These are phyloP conservation scores for Corrigiola litoralis DNA, from an alignment of 179 eudicot genomes.

Conservation along the genomic window DNA sequence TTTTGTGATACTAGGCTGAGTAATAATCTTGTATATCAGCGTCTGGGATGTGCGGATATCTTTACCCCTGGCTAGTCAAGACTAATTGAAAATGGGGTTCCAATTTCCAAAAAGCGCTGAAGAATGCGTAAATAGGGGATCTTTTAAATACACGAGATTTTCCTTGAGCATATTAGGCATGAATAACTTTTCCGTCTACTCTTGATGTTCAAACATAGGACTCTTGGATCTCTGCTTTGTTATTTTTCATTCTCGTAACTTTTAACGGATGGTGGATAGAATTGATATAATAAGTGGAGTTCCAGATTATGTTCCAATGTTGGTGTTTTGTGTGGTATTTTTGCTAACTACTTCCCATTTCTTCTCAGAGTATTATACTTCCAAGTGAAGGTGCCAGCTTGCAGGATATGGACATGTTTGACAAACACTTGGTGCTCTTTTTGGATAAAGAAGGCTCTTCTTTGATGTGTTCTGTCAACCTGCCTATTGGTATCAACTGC, in stretches of 20 bases:
- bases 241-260: neutral
- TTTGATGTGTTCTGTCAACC: slow-evolving; percentile 58
- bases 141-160: neutral
- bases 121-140: too few relatives aligned
- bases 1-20: too few relatives aligned
- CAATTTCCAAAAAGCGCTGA: too few relatives aligned
- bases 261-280: neutral
- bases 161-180: neutral
- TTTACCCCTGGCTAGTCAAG: too few relatives aligned
- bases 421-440: slow-evolving; percentile 63
- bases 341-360: slow-evolving; percentile 11
- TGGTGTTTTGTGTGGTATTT: neutral
- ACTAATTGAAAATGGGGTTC: too few relatives aligned
- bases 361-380: slow-evolving; percentile 49
- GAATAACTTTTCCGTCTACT: neutral
- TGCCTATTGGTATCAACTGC: slow-evolving; percentile 47
- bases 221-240: neutral
- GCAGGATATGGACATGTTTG: slow-evolving; percentile 80
- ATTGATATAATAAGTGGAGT: too few relatives aligned
- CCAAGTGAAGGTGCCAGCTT: slow-evolving; percentile 63
- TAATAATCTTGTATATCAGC: too few relatives aligned
- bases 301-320: neutral
- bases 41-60: too few relatives aligned
- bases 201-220: neutral
- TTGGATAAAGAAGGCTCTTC: slow-evolving; percentile 56